Evolutionary conservation across 2,329 filamentous ascomycete genomes (phyloP).

Genomic region (Aspergillus carbonarius): DNA sequence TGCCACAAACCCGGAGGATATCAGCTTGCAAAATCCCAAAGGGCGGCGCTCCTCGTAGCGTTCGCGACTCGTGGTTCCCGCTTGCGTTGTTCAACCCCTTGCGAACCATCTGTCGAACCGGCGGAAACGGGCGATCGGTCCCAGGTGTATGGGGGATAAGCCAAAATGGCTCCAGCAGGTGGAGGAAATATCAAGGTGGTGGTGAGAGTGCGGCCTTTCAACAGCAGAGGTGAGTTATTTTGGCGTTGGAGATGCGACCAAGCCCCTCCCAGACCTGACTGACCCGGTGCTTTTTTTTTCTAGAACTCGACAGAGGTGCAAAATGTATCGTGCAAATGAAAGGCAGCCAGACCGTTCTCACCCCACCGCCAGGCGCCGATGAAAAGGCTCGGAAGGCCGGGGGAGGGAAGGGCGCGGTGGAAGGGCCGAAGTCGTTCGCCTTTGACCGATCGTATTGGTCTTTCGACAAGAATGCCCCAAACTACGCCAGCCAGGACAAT

Average conservation of each 20-base stretch:
- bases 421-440: conserved; percentile 79
- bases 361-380: conserved; percentile 65
- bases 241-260: background rate
- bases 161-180: conserved; percentile 65
- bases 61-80: conserved; percentile 30
- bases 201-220: conserved; percentile 93
- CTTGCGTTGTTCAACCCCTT: conserved; percentile 14
- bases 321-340: conserved; percentile 99
- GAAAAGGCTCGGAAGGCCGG: conserved; percentile 51
- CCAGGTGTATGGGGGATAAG: conserved; percentile 39
- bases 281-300: conserved; percentile 5
- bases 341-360: conserved; percentile 83
- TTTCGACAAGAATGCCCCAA: conserved; percentile 75
- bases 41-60: conserved; percentile 34
- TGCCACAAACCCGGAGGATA: background rate
- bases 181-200: conserved; percentile 99
- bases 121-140: conserved; percentile 15
- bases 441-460: conserved; percentile 99
- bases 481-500: conserved; percentile 87
- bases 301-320: conserved; percentile 86
- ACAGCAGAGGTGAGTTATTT: conserved; percentile 73
- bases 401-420: conserved; percentile 61
- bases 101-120: conserved; percentile 13
- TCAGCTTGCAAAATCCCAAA: conserved; percentile 16
- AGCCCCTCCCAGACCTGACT: conserved; percentile 7